Percentiles rank a stretch among this genome's conserved stretches.
phyloP scores from a whole-genome alignment of 352 stramenopile species.

The Globisporangium acanthophoron region DNA sequence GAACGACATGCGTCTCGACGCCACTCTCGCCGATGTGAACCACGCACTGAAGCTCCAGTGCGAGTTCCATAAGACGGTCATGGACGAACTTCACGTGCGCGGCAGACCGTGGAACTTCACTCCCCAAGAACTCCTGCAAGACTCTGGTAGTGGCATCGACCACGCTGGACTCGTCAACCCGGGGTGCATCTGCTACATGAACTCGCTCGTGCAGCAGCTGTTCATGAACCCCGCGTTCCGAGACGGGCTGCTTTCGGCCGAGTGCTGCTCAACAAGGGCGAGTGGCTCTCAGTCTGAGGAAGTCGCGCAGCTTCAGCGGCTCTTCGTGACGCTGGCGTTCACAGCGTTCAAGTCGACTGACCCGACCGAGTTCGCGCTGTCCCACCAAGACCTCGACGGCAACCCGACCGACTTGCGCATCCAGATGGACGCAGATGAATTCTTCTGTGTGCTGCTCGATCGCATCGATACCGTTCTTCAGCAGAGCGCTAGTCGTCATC shows the following conservation, averaged over 20 bases:
- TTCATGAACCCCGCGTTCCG: slow-evolving; percentile 79
- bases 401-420: slow-evolving; percentile 64
- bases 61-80: slow-evolving; percentile 22
- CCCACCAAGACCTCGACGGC: slow-evolving; percentile 66
- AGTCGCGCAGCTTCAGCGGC: slow-evolving; percentile 52
- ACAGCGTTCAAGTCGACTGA: slow-evolving; percentile 48
- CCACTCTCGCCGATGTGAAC: not conserved
- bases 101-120: slow-evolving; percentile 61
- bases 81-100: slow-evolving; percentile 19
- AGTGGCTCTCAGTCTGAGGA: slow-evolving; percentile 29
- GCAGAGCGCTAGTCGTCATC: not conserved
- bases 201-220: slow-evolving; percentile 96
- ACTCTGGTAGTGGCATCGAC: slow-evolving; percentile 12
- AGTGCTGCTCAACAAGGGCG: slow-evolving; percentile 12
- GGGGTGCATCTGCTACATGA: slow-evolving; percentile 99
- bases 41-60: slow-evolving; percentile 2
- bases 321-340: slow-evolving; percentile 56
- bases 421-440: slow-evolving; percentile 84
- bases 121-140: slow-evolving; percentile 39
- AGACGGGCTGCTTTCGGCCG: slow-evolving; percentile 32
- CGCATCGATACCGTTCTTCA: slow-evolving; percentile 45
- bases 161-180: slow-evolving; percentile 94
- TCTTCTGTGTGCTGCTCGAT: slow-evolving; percentile 76
- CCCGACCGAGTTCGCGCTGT: slow-evolving; percentile 57
- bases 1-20: not conserved